Conservation (phyloP, 2,329 filamentous ascomycete genomes). For the Colletotrichum sp. region DNA sequence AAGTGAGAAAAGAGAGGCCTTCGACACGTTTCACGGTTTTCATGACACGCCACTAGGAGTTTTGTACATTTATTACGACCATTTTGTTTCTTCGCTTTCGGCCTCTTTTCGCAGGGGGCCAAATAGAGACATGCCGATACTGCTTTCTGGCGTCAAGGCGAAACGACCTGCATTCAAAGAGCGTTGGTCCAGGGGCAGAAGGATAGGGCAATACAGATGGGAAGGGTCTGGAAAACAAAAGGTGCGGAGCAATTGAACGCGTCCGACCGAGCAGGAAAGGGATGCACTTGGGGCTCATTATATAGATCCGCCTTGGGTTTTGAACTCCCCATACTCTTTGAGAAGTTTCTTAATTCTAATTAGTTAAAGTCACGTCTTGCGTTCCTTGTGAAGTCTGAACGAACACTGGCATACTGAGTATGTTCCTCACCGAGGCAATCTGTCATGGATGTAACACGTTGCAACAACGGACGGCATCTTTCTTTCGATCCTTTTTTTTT, state of each 20-base stretch:
- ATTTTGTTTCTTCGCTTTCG: neutral
- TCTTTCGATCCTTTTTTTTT: constrained; percentile 12
- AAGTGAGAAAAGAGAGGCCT: neutral
- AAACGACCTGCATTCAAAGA: neutral
- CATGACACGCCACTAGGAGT: neutral
- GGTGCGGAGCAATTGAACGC: neutral
- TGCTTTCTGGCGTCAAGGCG: constrained; percentile 4
- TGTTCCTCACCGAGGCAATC: neutral
- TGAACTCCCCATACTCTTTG: neutral
- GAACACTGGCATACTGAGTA: neutral
- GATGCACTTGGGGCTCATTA: neutral
- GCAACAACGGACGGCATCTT: neutral
- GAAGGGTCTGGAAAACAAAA: neutral
- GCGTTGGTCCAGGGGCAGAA: neutral
- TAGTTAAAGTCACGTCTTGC: neutral
- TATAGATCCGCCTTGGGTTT: constrained; percentile 15
- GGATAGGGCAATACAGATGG: neutral
- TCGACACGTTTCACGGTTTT: neutral
- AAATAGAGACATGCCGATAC: neutral
- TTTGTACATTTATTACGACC: constrained; percentile 10
- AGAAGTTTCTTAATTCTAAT: constrained; percentile 18
- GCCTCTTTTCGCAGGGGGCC: neutral
- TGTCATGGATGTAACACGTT: neutral
- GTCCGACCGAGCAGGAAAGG: neutral
- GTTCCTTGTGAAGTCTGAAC: neutral